phyloP scores from a whole-genome alignment of 2,329 filamentous ascomycete genomes.

The Cadophora sp. region DNA sequence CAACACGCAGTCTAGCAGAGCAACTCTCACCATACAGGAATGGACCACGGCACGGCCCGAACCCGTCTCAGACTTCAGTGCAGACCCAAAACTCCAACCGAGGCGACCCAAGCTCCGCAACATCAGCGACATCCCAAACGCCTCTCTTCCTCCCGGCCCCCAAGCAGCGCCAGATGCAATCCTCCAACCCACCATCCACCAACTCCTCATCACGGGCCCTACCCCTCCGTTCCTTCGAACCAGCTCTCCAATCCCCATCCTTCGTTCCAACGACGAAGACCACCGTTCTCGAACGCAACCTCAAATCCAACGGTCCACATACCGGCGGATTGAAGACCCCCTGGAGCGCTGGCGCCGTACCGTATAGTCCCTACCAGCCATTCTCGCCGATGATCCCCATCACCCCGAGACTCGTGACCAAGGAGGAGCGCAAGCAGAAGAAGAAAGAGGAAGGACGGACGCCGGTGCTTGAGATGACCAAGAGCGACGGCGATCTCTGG shows the following conservation, averaged over 20 bases:
- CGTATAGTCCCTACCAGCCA: conserved; percentile 82
- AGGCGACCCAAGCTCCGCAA: conserved; percentile 35
- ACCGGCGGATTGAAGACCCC: conserved; percentile 68
- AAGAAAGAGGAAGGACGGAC: conserved; percentile 67
- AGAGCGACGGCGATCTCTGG: conserved; percentile 70
- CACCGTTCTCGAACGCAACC: conserved; percentile 65
- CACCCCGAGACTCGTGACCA: conserved; percentile 76
- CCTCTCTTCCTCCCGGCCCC: conserved; percentile 30
- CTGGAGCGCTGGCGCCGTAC: conserved; percentile 65
- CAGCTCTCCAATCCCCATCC: conserved; percentile 59
- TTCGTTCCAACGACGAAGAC: conserved; percentile 60
- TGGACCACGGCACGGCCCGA: conserved; percentile 27
- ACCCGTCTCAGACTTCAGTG: conserved; percentile 34
- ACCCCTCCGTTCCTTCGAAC: conserved; percentile 68
- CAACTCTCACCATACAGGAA: conserved; percentile 35
- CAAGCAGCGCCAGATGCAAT: conserved; percentile 19
- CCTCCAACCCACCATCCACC: conserved; percentile 29
- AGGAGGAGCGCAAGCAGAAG: conserved; percentile 73
- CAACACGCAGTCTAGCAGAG: conserved; percentile 40
- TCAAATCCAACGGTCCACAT: conserved; percentile 55
- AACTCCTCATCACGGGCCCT: conserved; percentile 51
- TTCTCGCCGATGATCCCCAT: conserved; percentile 78
- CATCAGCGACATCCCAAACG: conserved; percentile 35
- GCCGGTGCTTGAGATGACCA: conserved; percentile 67
- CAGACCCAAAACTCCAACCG: conserved; percentile 21